A percentile compares a stretch with the other conserved stretches of the same genome.
Conservation (phyloP, 2,329 filamentous ascomycete genomes). For the Periconia sp. region DNA sequence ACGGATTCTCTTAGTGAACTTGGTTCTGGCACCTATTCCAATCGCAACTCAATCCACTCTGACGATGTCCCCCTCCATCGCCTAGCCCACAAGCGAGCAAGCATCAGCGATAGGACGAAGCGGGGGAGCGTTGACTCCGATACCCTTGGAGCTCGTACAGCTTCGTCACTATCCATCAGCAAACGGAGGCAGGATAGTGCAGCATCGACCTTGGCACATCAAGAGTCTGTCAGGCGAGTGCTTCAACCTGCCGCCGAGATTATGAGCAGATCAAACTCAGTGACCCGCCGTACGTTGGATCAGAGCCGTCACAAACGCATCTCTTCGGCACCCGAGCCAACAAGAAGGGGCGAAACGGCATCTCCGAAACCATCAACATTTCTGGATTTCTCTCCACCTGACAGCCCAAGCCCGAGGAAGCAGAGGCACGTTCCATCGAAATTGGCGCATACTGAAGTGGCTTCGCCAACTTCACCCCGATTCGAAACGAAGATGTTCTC, state of each 20-base stretch:
- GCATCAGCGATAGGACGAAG: conserved; percentile 53
- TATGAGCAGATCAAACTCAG: conserved; percentile 35
- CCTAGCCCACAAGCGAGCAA: conserved; percentile 58
- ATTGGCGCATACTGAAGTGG: conserved; percentile 16
- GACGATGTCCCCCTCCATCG: conserved; percentile 54
- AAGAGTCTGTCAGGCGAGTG: conserved; percentile 37
- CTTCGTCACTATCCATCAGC: conserved; percentile 36
- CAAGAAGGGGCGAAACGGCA: conserved; percentile 9
- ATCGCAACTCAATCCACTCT: conserved; percentile 52
- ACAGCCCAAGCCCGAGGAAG: conserved; percentile 22
- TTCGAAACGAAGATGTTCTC: conserved; percentile 20
- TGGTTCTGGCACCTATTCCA: conserved; percentile 52
- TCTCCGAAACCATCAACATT: conserved; percentile 22
- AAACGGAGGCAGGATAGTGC: conserved; percentile 33
- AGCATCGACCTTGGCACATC: conserved; percentile 36
- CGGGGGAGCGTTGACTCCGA: conserved; percentile 38
- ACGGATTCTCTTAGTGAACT: conserved; percentile 39
- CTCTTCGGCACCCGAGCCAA: conserved; percentile 41
- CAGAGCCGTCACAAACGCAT: conserved; percentile 35
- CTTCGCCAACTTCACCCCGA: conserved; percentile 20
- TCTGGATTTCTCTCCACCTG: conserved; percentile 27
- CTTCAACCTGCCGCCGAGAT: conserved; percentile 44
- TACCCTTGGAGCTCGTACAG: conserved; percentile 29
- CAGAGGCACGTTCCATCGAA: conserved; percentile 10
- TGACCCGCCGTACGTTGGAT: conserved; percentile 16